Evolutionary conservation across 257 asterid genomes (phyloP), one percentile per base, ranked within the genome.

Genomic region (Prunella vulgaris): DNA sequence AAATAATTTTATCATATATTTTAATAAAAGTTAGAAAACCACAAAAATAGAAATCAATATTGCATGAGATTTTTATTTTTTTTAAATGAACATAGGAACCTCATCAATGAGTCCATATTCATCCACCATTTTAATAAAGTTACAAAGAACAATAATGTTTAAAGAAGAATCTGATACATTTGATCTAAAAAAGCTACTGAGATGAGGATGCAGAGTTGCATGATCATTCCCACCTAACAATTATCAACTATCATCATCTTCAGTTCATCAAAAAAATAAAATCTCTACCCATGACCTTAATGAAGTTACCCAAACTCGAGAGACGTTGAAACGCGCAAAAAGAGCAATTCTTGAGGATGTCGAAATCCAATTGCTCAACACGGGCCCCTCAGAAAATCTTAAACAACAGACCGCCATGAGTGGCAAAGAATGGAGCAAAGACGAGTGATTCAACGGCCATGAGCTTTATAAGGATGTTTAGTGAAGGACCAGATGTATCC

Each of bases 381-480:
- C 25, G 65, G 44, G 22, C 27, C 28, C 3, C 49, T 72, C 38
- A 70, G 70, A 74, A 79, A 68, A 79, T 15, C 79, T 84, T 87
- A 46, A 87, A 84, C 5, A 87, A 82, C 46, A 85, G 63, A 21
- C 90, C 89, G 18, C 89, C 95, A 51, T 87, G 89, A 65, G 88
- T 73, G 52, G 89, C 90, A 32, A 87, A 87, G 84, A 87, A 87
- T 9, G 91, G 89, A 60, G 91, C 95, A 70, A 87, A 87, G 0
- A 87, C 90, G 12, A 87, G 86, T 0, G 94, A 87, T 52, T 87
- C 94, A 7, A 87, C 90, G 1, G 94, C 94, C 94, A 87, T 85
- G 73, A 87, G 94, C 80, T 87, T 87, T 59, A 87, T 87, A 14
- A 85, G 84, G 77, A 87, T 85, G 84, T 83, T 83, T 30, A 87